These are phyloP conservation scores for Triglochin maritima DNA, from an alignment of 106 monocot species.

Conservation along the genomic window DNA sequence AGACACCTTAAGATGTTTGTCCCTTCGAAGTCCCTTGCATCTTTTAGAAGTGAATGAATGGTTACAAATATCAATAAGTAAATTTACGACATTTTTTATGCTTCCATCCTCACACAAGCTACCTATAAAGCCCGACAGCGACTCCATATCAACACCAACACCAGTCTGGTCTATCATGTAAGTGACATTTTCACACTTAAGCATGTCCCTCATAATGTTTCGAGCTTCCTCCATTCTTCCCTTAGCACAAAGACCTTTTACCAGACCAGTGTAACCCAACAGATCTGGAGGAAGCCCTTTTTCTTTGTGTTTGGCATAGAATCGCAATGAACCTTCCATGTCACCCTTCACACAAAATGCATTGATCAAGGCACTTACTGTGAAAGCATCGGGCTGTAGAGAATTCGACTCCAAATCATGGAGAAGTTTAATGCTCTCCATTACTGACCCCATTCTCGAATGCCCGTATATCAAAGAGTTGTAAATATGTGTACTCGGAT, in stretches of 20 bases:
- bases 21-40: slow-evolving; percentile 8
- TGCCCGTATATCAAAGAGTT: slow-evolving; percentile 70
- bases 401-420: slow-evolving; percentile 28
- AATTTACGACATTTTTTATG: slow-evolving; percentile 50
- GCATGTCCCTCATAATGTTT: slow-evolving; percentile 64
- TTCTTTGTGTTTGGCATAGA: slow-evolving; percentile 36
- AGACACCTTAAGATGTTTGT: slow-evolving; percentile 5
- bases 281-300: slow-evolving; percentile 53
- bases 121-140: slow-evolving; percentile 39
- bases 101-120: slow-evolving; percentile 65
- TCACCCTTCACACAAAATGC: slow-evolving; percentile 69
- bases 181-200: slow-evolving; percentile 36
- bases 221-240: slow-evolving; percentile 96
- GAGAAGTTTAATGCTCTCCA: slow-evolving; percentile 47
- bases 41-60: slow-evolving; percentile 25
- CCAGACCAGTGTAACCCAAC: slow-evolving; percentile 51
- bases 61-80: slow-evolving; percentile 51
- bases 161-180: slow-evolving; percentile 45
- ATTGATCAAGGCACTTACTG: slow-evolving; percentile 62
- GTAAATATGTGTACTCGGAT: slow-evolving; percentile 49
- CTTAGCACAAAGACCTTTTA: slow-evolving; percentile 64
- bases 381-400: slow-evolving; percentile 57
- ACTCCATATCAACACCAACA: slow-evolving; percentile 34
- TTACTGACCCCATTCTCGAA: slow-evolving; percentile 51
- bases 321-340: slow-evolving; percentile 54